Conservation (phyloP, 2,329 filamentous ascomycete species). For the Pseudomassariella vexata region DNA sequence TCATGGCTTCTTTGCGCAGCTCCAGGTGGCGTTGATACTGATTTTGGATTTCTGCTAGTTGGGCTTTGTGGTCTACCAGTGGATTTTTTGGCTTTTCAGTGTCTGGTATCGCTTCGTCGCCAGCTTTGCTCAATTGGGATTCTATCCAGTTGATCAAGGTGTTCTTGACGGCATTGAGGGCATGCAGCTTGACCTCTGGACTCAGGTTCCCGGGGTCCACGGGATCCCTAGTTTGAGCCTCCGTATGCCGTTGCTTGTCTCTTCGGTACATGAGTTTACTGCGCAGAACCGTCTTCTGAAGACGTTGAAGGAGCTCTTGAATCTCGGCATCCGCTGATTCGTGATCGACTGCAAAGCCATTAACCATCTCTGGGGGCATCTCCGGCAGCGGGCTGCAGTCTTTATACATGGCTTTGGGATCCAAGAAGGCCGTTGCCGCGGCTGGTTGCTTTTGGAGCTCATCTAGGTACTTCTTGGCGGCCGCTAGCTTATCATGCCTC, state of each 20-base stretch:
- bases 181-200: slow-evolving; percentile 38
- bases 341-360: slow-evolving; percentile 39
- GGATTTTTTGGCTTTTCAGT: not conserved
- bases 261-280: slow-evolving; percentile 51
- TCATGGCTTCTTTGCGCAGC: slow-evolving; percentile 41
- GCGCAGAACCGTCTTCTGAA: slow-evolving; percentile 54
- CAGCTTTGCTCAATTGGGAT: slow-evolving; percentile 50
- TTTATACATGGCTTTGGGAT: slow-evolving; percentile 40
- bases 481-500: slow-evolving; percentile 43
- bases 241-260: slow-evolving; percentile 50
- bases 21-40: slow-evolving; percentile 50
- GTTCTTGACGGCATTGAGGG: slow-evolving; percentile 49
- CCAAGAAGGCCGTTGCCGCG: slow-evolving; percentile 43
- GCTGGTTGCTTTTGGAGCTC: slow-evolving; percentile 46
- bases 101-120: slow-evolving; percentile 20
- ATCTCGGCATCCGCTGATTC: slow-evolving; percentile 33
- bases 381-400: slow-evolving; percentile 37
- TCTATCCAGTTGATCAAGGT: slow-evolving; percentile 63
- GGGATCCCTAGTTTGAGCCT: slow-evolving; percentile 34
- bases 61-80: slow-evolving; percentile 27
- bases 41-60: slow-evolving; percentile 41
- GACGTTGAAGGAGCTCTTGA: slow-evolving; percentile 38
- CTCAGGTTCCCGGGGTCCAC: slow-evolving; percentile 28
- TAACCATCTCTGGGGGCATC: slow-evolving; percentile 47
- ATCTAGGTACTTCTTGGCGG: slow-evolving; percentile 46